Evolutionary conservation across 2,329 filamentous ascomycete genomes (phyloP).

Genomic region (Nakataea oryzae): DNA sequence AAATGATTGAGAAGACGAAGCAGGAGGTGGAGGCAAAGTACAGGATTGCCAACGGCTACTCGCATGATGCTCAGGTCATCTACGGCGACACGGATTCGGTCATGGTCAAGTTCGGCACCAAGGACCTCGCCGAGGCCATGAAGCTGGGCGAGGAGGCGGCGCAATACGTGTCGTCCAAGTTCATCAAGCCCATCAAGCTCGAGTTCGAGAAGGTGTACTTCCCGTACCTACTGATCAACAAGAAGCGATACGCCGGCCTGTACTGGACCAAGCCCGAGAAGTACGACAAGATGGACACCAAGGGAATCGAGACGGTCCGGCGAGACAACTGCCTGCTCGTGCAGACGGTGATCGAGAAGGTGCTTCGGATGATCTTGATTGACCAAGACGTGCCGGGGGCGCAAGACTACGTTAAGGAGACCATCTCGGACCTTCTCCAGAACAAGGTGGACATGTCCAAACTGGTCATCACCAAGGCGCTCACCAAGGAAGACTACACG

Average conservation of each 20-base stretch:
- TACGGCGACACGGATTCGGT: slow-evolving; percentile 99
- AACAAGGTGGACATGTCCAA: slow-evolving; percentile 99
- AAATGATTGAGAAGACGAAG: slow-evolving; percentile 99
- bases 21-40: slow-evolving; percentile 87
- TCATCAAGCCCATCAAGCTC: slow-evolving; percentile 93
- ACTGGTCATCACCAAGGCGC: slow-evolving; percentile 94
- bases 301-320: slow-evolving; percentile 96
- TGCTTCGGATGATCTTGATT: slow-evolving; percentile 89
- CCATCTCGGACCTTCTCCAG: slow-evolving; percentile 86
- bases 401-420: slow-evolving; percentile 96
- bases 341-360: slow-evolving; percentile 95
- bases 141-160: slow-evolving; percentile 90
- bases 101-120: slow-evolving; percentile 97
- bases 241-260: slow-evolving; percentile 96
- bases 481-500: slow-evolving; percentile 82
- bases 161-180: slow-evolving; percentile 79
- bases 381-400: slow-evolving; percentile 84
- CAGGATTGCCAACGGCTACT: slow-evolving; percentile 87
- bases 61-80: slow-evolving; percentile 90
- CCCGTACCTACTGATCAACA: slow-evolving; percentile 97
- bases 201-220: slow-evolving; percentile 99
- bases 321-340: slow-evolving; percentile 94
- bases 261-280: slow-evolving; percentile 94
- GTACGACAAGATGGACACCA: slow-evolving; percentile 99
- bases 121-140: slow-evolving; percentile 82